Conservation (phyloP, 2,329 filamentous ascomycete genomes). For the Mariannaea sp. region DNA sequence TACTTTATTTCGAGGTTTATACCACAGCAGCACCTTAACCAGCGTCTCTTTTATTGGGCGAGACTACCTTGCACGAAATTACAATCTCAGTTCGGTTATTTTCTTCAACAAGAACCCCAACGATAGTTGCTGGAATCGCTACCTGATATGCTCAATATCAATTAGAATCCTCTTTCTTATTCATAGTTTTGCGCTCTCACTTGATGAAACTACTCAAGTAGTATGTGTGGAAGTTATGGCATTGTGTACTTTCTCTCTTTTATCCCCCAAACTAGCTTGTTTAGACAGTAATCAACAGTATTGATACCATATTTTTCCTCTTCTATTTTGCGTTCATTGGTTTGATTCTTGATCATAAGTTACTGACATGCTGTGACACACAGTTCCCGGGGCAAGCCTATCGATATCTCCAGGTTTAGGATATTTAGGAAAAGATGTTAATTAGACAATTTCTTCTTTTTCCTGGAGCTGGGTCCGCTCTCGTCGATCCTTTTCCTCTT, state of each 20-base stretch:
- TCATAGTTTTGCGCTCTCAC: no score
- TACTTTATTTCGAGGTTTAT: no score
- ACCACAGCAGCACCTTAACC: no score
- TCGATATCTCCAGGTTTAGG: not conserved
- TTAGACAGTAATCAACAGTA: not conserved
- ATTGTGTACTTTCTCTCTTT: not conserved
- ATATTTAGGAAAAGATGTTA: not conserved
- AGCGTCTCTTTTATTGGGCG: no score
- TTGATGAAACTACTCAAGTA: not conserved
- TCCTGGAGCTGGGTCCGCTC: slow-evolving; percentile 32
- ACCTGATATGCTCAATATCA: not conserved
- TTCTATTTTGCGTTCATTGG: no score
- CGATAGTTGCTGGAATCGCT: no score
- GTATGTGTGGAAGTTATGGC: not conserved
- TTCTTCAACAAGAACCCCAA: no score
- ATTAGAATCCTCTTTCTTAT: not conserved
- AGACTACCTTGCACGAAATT: no score
- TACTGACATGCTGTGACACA: no score
- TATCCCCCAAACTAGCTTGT: not conserved
- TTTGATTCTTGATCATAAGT: no score
- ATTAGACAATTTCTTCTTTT: slow-evolving; percentile 26
- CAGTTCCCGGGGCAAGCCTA: not conserved
- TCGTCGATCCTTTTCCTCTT: slow-evolving; percentile 42
- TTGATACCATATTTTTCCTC: not conserved
- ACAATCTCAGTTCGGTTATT: no score